These are phyloP conservation scores for Candida pseudofarinosa DNA, from an alignment of 805 yeast genomes.

Conservation along the genomic window DNA sequence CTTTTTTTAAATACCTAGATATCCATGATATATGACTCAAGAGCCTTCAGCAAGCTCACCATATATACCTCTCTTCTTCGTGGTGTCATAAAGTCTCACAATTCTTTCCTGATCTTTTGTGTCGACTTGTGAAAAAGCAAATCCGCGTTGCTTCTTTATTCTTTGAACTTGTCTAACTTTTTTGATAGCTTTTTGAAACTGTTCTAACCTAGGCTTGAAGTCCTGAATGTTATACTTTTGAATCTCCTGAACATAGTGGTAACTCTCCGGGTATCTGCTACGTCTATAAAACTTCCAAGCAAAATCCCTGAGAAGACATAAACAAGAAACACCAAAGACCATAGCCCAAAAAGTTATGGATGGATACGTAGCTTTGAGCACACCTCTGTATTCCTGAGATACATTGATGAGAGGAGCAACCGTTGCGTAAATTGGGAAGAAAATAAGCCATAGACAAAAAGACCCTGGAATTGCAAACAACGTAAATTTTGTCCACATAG, in stretches of 20 bases:
- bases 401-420: conserved; percentile 81
- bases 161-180: conserved; percentile 97
- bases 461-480: conserved; percentile 94
- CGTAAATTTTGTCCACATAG: conserved; percentile 93
- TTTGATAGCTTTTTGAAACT: conserved; percentile 93
- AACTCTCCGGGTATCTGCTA: conserved; percentile 85
- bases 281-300: conserved; percentile 94
- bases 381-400: conserved; percentile 81
- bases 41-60: conserved; percentile 44
- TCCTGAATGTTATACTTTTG: conserved; percentile 93
- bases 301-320: conserved; percentile 83
- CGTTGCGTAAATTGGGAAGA: conserved; percentile 82
- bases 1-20: background rate
- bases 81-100: conserved; percentile 92
- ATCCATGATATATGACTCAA: conserved; percentile 1
- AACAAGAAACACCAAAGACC: conserved; percentile 65
- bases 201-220: conserved; percentile 92
- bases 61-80: conserved; percentile 72
- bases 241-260: conserved; percentile 94
- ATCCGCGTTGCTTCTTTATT: conserved; percentile 97
- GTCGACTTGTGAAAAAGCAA: conserved; percentile 94
- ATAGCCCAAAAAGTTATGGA: conserved; percentile 81
- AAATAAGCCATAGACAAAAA: conserved; percentile 71
- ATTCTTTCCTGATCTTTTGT: conserved; percentile 86
- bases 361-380: conserved; percentile 70